These are phyloP conservation scores for Nidularia pulvinata DNA, from an alignment of 768 basidiomycete genomes.

Conservation along the genomic window DNA sequence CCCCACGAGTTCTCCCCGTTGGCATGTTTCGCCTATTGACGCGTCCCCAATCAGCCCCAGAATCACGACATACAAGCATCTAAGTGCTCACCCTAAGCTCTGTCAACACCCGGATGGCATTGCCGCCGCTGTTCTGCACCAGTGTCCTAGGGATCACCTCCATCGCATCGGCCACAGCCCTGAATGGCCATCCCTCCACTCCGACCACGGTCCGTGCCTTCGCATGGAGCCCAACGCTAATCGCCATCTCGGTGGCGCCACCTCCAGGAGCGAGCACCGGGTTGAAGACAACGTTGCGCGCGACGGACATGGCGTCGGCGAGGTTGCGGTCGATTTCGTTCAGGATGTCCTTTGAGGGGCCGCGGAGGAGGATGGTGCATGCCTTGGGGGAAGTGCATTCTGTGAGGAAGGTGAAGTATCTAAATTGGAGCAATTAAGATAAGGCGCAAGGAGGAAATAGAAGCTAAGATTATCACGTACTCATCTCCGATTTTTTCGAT, in stretches of 20 bases:
- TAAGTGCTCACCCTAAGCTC: constrained; percentile 75
- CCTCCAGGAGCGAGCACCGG: constrained; percentile 94
- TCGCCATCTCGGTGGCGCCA: constrained; percentile 98
- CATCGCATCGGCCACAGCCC: constrained; percentile 94
- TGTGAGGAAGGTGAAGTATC: constrained; percentile 98
- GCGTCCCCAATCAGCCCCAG: constrained; percentile 3
- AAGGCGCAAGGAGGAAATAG: neutral
- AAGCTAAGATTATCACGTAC: constrained; percentile 35
- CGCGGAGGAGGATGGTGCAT: constrained; percentile 96
- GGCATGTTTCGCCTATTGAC: constrained; percentile 86
- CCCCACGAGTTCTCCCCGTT: constrained; percentile 92
- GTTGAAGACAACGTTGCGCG: constrained; percentile 96
- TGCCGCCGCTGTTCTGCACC: constrained; percentile 94
- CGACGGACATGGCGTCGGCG: constrained; percentile 97
- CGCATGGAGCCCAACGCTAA: constrained; percentile 82
- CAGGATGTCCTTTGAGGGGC: constrained; percentile 97
- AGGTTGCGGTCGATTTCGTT: constrained; percentile 99
- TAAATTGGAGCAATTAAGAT: constrained; percentile 18
- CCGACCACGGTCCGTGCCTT: constrained; percentile 83
- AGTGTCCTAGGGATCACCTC: constrained; percentile 97
- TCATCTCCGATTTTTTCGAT: constrained; percentile 98
- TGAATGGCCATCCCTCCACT: constrained; percentile 89
- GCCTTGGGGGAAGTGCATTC: constrained; percentile 91
- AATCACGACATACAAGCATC: neutral
- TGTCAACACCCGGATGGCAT: constrained; percentile 90